A percentile compares a stretch with the other conserved stretches of the same genome.
phyloP scores from a whole-genome alignment of 345 rosid species.

The Heritiera fomes region DNA sequence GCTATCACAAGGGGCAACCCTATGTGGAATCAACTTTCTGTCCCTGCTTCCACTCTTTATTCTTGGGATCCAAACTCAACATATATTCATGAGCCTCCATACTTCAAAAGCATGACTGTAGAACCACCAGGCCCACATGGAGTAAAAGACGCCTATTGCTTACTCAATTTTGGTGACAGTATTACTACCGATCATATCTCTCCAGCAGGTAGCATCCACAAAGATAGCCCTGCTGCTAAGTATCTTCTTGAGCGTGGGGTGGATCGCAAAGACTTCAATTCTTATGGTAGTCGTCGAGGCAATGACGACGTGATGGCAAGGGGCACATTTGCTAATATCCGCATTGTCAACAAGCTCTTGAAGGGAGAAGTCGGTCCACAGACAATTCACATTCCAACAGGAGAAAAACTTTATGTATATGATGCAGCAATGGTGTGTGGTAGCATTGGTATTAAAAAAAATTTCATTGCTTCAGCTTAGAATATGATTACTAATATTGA shows the following conservation, averaged over 20 bases:
- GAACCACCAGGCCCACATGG: conserved; percentile 72
- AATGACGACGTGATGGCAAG: conserved; percentile 83
- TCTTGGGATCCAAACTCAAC: conserved; percentile 82
- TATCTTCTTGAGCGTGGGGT: conserved; percentile 72
- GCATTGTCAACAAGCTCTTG: conserved; percentile 71
- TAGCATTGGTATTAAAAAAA: background rate
- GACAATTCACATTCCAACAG: conserved; percentile 73
- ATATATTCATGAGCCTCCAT: conserved; percentile 84
- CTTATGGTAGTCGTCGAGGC: conserved; percentile 84
- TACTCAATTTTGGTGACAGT: conserved; percentile 77
- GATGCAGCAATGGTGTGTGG: conserved; percentile 76
- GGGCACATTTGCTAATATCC: conserved; percentile 87
- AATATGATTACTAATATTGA: background rate
- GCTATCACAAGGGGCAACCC: conserved; percentile 77
- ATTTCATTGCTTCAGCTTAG: background rate
- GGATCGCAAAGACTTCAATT: conserved; percentile 60
- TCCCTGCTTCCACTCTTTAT: conserved; percentile 51
- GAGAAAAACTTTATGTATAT: conserved; percentile 70
- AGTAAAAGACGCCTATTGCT: conserved; percentile 84
- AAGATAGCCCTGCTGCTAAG: conserved; percentile 77
- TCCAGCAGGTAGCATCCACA: conserved; percentile 85
- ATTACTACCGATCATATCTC: conserved; percentile 89
- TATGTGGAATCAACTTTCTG: conserved; percentile 72
- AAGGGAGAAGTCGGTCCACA: conserved; percentile 87
- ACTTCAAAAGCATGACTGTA: conserved; percentile 70